Conservation (phyloP, 768 basidiomycete genomes). For the Cyclocybe aegerita region DNA sequence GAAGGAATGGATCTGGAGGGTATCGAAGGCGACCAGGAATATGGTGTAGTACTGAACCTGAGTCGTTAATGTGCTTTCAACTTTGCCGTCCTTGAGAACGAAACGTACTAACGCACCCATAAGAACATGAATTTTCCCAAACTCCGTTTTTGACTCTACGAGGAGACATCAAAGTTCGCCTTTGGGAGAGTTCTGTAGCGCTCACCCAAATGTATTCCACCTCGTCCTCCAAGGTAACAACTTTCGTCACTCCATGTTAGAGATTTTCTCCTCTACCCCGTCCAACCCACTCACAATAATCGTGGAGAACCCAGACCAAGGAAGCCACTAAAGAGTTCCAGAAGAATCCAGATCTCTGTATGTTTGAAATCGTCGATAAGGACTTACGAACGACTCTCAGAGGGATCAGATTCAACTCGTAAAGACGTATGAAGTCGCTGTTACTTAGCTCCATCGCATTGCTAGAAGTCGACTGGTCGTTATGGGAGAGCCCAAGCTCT, state of each 20-base stretch:
- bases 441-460: no score
- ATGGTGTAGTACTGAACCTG: conserved; percentile 46
- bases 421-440: no score
- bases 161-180: neutral
- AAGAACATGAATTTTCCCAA: conserved; percentile 36
- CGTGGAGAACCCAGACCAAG: conserved; percentile 14
- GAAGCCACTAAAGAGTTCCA: conserved; percentile 9
- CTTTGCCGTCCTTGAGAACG: neutral
- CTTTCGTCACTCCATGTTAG: neutral
- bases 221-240: conserved; percentile 19
- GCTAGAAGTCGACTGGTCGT: no score
- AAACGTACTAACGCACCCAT: conserved; percentile 25
- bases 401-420: no score
- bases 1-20: conserved; percentile 41
- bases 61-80: neutral
- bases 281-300: conserved; percentile 15
- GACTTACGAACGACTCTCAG: no score
- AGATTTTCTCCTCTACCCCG: neutral
- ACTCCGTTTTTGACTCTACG: conserved; percentile 28
- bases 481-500: no score
- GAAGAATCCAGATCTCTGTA: no score
- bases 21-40: conserved; percentile 37
- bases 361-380: no score
- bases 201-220: conserved; percentile 34
- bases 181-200: neutral